Conservation (phyloP, 305 asterid genomes). For the Stenogyne calaminthoides region DNA sequence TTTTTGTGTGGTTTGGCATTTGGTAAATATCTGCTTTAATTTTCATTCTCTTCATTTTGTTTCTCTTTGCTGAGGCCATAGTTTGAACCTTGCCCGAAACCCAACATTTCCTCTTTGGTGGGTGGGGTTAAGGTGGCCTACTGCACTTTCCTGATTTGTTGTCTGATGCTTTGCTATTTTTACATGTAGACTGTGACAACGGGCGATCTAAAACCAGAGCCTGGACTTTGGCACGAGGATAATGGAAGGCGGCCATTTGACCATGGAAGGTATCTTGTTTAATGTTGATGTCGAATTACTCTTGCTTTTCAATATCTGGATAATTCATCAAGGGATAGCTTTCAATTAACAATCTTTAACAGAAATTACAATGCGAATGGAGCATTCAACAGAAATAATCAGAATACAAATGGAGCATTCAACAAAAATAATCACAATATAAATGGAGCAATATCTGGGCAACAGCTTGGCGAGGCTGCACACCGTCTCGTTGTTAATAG, state of each 20-base stretch:
- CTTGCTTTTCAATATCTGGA: background rate
- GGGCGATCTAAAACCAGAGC: conserved; percentile 87
- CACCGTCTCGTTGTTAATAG: conserved; percentile 82
- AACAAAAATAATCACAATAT: conserved; percentile 51
- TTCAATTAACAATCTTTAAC: background rate
- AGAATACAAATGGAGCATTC: conserved; percentile 1
- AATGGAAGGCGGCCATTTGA: conserved; percentile 78
- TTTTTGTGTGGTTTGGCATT: background rate
- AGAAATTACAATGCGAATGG: background rate
- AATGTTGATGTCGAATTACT: background rate
- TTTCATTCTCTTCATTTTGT: background rate
- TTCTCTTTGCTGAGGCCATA: background rate
- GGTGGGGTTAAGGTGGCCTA: background rate
- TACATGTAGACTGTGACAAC: conserved; percentile 62
- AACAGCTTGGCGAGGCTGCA: conserved; percentile 88
- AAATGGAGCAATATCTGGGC: conserved; percentile 65
- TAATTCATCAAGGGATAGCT: background rate
- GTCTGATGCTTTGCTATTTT: conserved; percentile 12
- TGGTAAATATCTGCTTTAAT: background rate
- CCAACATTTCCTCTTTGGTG: background rate
- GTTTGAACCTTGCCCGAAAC: background rate
- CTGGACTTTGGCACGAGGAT: conserved; percentile 95
- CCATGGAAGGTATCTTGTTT: conserved; percentile 61
- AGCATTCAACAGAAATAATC: conserved; percentile 2
- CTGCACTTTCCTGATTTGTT: conserved; percentile 2